Evolutionary conservation across 805 yeast species (phyloP).

Genomic region (Priceomyces haplophilus): DNA sequence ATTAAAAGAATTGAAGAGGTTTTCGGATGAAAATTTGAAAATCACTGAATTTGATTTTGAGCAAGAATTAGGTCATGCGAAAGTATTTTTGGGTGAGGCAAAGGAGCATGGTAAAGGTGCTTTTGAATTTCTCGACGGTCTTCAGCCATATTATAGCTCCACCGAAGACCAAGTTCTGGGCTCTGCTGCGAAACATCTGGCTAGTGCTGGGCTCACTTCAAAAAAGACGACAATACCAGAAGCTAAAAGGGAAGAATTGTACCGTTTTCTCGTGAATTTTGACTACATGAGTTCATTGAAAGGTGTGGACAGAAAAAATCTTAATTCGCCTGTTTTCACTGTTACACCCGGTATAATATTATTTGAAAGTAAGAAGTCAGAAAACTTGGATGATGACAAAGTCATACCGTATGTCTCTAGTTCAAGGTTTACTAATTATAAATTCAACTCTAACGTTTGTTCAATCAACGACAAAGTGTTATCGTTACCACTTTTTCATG

Average conservation of each 20-base stretch:
- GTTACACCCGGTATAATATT: conserved; percentile 40
- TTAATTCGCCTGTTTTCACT: conserved; percentile 30
- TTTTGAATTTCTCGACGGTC: conserved; percentile 16
- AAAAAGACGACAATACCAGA: conserved; percentile 1
- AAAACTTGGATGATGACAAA: neutral
- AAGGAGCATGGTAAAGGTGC: conserved; percentile 11
- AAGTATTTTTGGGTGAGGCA: conserved; percentile 8
- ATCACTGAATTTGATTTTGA: conserved; percentile 10
- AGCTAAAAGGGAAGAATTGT: conserved; percentile 20
- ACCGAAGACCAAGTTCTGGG: neutral
- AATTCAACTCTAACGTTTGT: conserved; percentile 34
- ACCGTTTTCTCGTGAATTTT: conserved; percentile 24
- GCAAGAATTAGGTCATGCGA: conserved; percentile 14
- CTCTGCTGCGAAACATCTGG: neutral
- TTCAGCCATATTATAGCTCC: neutral
- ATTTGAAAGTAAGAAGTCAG: conserved; percentile 17
- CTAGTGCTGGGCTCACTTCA: neutral
- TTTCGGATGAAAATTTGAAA: conserved; percentile 14
- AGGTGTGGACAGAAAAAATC: conserved; percentile 18
- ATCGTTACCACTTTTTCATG: conserved; percentile 24
- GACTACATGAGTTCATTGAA: conserved; percentile 17
- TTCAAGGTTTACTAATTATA: conserved; percentile 10
- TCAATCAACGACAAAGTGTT: conserved; percentile 30
- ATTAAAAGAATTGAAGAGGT: conserved; percentile 9
- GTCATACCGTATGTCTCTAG: conserved; percentile 6